phyloP scores from a whole-genome alignment of 306 rosid species.

The Quercus cerris region DNA sequence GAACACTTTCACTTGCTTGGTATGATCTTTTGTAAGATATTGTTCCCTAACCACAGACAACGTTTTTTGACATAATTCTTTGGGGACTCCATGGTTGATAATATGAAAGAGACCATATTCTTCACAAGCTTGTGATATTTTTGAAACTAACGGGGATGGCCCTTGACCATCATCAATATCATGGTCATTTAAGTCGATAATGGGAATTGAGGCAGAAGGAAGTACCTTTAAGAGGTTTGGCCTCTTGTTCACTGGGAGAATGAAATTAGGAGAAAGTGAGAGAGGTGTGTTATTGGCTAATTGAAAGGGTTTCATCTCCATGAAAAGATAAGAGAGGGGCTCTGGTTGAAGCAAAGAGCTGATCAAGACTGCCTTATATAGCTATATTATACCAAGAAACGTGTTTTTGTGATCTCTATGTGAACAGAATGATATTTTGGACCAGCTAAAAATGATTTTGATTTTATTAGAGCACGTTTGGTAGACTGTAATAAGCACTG shows the following conservation, averaged over 20 bases:
- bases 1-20: constrained; percentile 25
- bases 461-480: too few species aligned
- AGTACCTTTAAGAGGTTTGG: constrained; percentile 41
- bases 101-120: constrained; percentile 47
- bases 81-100: constrained; percentile 52
- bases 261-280: constrained; percentile 25
- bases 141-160: constrained; percentile 13
- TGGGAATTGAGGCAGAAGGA: constrained; percentile 33
- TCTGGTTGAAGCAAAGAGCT: background rate
- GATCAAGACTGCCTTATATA: too few species aligned
- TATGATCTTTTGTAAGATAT: constrained; percentile 26
- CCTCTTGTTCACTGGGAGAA: constrained; percentile 37
- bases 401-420: too few species aligned
- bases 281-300: constrained; percentile 21
- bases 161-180: background rate
- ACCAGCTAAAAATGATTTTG: too few species aligned
- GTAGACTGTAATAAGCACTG: too few species aligned
- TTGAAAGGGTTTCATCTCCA: constrained; percentile 25
- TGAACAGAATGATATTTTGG: too few species aligned
- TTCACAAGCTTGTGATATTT: constrained; percentile 45
- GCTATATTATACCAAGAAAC: too few species aligned
- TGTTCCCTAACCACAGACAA: constrained; percentile 18
- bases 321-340: background rate
- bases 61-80: constrained; percentile 27
- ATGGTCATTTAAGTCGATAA: constrained; percentile 34